Percentiles rank a stretch among this genome's conserved stretches.
Conservation (phyloP, 257 asterid species). For the Fraxinus anomala region DNA sequence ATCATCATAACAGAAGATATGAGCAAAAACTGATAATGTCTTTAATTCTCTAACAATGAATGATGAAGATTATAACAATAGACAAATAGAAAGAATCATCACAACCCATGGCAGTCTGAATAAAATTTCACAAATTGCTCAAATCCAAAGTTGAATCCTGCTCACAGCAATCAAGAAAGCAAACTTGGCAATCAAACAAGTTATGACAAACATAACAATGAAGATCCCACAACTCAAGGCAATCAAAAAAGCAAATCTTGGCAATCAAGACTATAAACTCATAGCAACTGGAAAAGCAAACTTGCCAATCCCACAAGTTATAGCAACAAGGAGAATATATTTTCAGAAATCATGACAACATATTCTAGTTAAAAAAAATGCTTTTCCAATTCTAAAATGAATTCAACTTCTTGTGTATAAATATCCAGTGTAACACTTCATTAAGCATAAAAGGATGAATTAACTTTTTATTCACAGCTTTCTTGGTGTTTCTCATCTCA, state of each 20-base stretch:
- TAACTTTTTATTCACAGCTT: not conserved
- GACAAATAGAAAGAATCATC: not conserved
- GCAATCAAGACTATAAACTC: not conserved
- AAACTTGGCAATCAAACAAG: not conserved
- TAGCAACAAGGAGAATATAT: not conserved
- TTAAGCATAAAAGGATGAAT: not conserved
- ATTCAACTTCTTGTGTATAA: not conserved
- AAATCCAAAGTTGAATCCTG: not conserved
- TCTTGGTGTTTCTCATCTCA: not conserved
- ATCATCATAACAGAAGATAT: conserved; percentile 21
- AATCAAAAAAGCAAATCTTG: not conserved
- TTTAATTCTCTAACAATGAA: not conserved
- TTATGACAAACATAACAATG: not conserved
- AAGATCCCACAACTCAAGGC: not conserved
- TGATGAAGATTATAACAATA: not conserved
- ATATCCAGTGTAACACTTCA: not conserved
- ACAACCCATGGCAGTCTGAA: not conserved
- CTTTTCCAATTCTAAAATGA: not conserved
- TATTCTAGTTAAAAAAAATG: not conserved
- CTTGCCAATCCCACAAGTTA: not conserved
- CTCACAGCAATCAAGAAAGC: not conserved
- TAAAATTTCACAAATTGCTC: not conserved
- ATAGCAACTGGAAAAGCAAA: not conserved
- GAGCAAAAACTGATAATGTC: conserved; percentile 17
- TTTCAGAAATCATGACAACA: conserved; percentile 1